Conservation (phyloP, 768 basidiomycete genomes). For the Tremella yokohamensis region DNA sequence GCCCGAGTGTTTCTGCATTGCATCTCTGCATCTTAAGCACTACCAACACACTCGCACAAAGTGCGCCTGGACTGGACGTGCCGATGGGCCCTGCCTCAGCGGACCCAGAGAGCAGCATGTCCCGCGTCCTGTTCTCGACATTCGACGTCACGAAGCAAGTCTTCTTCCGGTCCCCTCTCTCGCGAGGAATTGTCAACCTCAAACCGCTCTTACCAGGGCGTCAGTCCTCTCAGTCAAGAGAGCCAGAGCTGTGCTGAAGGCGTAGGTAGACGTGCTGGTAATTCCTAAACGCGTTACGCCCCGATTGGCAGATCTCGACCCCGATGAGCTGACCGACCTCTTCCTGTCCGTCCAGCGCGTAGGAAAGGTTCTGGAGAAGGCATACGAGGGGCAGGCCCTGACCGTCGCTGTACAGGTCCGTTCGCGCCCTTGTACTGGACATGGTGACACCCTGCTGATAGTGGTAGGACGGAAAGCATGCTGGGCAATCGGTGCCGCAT, state of each 20-base stretch:
- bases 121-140: constrained; percentile 21
- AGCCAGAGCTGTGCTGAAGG: neutral
- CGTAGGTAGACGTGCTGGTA: constrained; percentile 58
- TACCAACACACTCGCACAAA: no score
- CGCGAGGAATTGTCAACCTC: constrained; percentile 87
- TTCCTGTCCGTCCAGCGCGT: constrained; percentile 77
- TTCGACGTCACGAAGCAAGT: constrained; percentile 34
- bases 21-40: no score
- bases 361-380: constrained; percentile 73
- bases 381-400: constrained; percentile 74
- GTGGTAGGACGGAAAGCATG: constrained; percentile 73
- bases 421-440: neutral
- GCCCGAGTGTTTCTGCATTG: no score
- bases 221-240: constrained; percentile 54
- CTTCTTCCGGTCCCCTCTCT: constrained; percentile 64
- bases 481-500: constrained; percentile 82
- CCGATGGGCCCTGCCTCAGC: no score
- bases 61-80: no score
- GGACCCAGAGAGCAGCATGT: no score
- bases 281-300: constrained; percentile 58
- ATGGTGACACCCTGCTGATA: constrained; percentile 14
- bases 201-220: constrained; percentile 93
- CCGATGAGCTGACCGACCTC: constrained; percentile 69
- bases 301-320: constrained; percentile 56
- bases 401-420: constrained; percentile 85